phyloP scores from a whole-genome alignment of 352 stramenopile genomes.

The Thalassiosira livingstoniorum region DNA sequence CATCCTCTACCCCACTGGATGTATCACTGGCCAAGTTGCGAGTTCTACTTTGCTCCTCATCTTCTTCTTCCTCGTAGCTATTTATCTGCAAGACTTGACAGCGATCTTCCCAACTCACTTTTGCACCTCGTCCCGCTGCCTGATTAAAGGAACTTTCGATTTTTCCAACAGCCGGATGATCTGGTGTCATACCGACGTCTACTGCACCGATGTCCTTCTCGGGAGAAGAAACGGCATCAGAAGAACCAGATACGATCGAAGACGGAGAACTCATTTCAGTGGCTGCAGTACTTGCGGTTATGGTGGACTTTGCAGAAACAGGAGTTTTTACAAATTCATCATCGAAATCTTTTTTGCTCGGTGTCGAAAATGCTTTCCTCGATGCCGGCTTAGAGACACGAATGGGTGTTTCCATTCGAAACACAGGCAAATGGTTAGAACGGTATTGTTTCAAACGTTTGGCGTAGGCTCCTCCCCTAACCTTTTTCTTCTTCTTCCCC shows the following conservation, averaged over 20 bases:
- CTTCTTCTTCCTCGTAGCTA: conserved; percentile 4
- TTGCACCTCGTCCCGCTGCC: neutral
- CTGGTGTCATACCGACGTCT: too few species aligned
- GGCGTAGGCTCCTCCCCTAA: neutral
- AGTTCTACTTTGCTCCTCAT: neutral
- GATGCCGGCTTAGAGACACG: too few species aligned
- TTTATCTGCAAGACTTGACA: conserved; percentile 4
- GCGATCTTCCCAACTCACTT: neutral
- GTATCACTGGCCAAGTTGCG: too few species aligned
- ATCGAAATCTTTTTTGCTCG: neutral
- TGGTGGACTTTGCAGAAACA: neutral
- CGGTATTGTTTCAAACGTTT: neutral
- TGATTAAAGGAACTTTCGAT: neutral
- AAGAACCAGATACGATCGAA: neutral
- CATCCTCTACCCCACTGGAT: too few species aligned
- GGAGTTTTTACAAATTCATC: neutral
- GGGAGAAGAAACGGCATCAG: neutral
- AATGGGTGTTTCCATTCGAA: too few species aligned
- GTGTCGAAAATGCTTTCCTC: too few species aligned
- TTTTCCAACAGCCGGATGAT: too few species aligned
- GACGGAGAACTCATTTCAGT: neutral
- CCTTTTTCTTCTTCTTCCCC: neutral
- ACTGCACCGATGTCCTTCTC: too few species aligned
- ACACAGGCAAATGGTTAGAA: too few species aligned
- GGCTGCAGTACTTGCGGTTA: neutral